Base-by-base conservation (phyloP, 2,329 filamentous ascomycete genomes). In the Aspergillus persii region DNA sequence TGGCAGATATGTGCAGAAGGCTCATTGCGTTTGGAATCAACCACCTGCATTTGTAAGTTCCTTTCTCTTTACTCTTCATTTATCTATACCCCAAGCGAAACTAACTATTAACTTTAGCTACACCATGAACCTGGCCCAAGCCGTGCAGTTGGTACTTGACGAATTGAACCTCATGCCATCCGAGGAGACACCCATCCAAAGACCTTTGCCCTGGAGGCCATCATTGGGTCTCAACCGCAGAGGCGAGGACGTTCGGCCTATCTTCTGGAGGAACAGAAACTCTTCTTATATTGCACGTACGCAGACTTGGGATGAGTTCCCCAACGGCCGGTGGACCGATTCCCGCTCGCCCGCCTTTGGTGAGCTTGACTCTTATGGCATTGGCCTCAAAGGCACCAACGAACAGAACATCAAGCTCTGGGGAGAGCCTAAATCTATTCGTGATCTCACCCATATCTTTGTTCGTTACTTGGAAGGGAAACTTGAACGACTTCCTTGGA, bases 261-360 rank as follows among this genome's bases (percentile, higher is more conserved):
- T 99, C 67, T 99, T 99, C 84, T 99, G 95, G 95, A 89, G 94
- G 68, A 97, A 98, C 79, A 87, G 95, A 59, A 95, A 96, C 78
- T 92, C 95, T 72, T 96, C 93, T 3, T 99, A 99, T 70, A 88
- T 99, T 57, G 88, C 92, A 57, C 91, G 95, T 57, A 99, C 95
- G 0, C 93, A 97, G 74, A 94, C 97, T 68, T 99, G 95, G 95
- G 95, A 99, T 70, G 95, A 99, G 76, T 99, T 97, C 69, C 95
- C 95, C 57, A 99, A 99, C 81, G 95, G 95, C 50, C 90, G 95
- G 76, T 99, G 95, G 95, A 96, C 95, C 77, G 95, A 99, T 76
- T 94, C 93, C 54, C 86, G 95, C 64, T 98, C 94, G 59, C 95
- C 95, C 61, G 95, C 95, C 53, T 99, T 97, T 71, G 95, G 95